Evolutionary conservation across 768 basidiomycete genomes (phyloP).

Genomic region (Serendipita sp.): DNA sequence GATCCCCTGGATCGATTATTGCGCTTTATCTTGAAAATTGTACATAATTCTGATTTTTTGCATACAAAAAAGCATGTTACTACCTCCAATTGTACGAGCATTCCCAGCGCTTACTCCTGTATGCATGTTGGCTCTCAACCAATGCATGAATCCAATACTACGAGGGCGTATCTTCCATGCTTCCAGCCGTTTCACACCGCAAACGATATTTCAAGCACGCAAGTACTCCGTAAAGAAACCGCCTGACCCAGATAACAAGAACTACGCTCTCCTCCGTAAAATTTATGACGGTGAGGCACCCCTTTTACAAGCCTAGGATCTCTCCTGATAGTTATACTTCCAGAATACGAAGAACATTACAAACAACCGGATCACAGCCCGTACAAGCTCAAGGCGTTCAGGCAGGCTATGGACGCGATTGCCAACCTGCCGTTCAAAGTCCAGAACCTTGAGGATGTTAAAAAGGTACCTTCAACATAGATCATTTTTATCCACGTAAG

Average conservation of each 20-base stretch:
- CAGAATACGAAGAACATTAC: not conserved
- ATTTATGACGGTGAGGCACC: not conserved
- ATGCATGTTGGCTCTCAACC: no score
- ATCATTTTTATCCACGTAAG: not conserved
- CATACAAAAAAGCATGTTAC: no score
- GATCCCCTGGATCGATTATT: no score
- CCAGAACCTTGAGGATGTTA: conserved; percentile 28
- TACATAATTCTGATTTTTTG: no score
- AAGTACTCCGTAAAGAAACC: not conserved
- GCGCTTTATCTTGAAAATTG: no score
- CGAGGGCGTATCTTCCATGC: no score
- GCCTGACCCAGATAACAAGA: not conserved
- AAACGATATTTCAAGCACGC: not conserved
- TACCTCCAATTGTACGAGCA: no score
- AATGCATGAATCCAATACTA: no score
- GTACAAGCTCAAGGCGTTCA: conserved; percentile 37
- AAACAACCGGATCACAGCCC: conserved; percentile 21
- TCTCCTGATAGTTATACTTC: not conserved
- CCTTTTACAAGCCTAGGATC: not conserved
- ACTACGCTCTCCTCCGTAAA: not conserved
- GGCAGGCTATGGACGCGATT: conserved; percentile 32
- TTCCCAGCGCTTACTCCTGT: no score
- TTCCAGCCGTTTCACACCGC: not conserved
- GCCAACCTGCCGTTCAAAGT: conserved; percentile 28
- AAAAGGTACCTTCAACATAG: conserved; percentile 18